Evolutionary conservation across 768 basidiomycete genomes (phyloP), one percentile per base, ranked within the genome.

Genomic region (Sarcodon sp.): DNA sequence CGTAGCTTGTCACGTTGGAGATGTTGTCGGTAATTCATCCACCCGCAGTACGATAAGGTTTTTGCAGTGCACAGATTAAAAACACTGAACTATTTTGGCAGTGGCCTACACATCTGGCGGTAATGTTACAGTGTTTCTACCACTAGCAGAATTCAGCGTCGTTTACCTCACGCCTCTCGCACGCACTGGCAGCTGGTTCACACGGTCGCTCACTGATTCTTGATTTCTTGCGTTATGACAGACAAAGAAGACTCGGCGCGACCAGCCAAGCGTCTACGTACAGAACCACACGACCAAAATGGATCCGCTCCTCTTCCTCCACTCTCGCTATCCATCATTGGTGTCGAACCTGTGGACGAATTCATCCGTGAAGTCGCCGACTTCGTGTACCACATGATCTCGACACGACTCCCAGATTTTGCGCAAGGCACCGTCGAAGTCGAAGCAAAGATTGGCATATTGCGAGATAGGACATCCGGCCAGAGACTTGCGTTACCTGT

Each of bases 311-410:
- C 39, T 7, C 59, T 83, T 13, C 81, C 79, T 4, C 82, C 81
- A 3, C 74, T 87, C 36, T 83, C 83, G 1, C 69, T 82, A 37
- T 87, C 84, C 12, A 88, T 93, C 53, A 77, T 96, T 31, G 86
- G 85, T 47, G 81, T 90, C 45, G 91, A 93, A 59, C 91, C 91
- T 1, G 68, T 89, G 32, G 92, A 96, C 63, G 92, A 94, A 59
- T 92, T 96, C 60, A 90, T 91, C 61, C 79, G 79, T 60, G 87
- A 90, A 60, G 74, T 96, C 48, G 91, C 88, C 35, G 88, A 94
- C 66, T 96, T 89, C 64, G 69, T 93, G 35, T 79, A 80, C 64
- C 80, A 82, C 57, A 79, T 73, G 68, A 77, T 88, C 55, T 57
- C 60, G 47, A 77, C 69, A 5, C 72, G 75, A 18, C 74, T 77